phyloP scores from a whole-genome alignment of 495 filamentous ascomycete genomes.

The Tuber brumale region DNA sequence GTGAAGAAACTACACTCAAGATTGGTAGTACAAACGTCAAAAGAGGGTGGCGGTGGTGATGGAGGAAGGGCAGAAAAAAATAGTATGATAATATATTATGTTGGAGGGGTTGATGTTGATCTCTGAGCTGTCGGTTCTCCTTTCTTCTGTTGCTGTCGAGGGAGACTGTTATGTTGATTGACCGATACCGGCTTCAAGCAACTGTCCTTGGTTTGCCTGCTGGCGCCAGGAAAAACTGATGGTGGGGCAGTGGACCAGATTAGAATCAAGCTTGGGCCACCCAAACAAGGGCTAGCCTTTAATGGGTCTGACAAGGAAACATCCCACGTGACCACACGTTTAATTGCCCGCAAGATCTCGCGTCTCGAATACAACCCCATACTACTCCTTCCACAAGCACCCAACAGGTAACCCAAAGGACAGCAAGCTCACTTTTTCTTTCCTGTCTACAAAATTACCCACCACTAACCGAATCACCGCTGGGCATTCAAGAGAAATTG shows the following conservation, averaged over 20 bases:
- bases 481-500: background rate
- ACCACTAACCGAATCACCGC: background rate
- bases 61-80: background rate
- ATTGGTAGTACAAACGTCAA: background rate
- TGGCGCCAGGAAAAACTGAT: conserved; percentile 34
- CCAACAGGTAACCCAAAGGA: background rate
- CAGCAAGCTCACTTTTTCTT: background rate
- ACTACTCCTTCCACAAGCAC: background rate
- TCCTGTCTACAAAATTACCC: background rate
- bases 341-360: background rate
- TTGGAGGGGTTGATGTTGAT: background rate
- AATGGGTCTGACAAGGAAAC: background rate
- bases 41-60: background rate
- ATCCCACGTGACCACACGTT: background rate
- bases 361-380: background rate
- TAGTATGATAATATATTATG: background rate
- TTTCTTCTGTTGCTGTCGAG: background rate
- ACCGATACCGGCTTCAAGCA: background rate
- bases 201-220: conserved; percentile 6
- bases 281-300: background rate
- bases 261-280: conserved; percentile 29
- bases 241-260: conserved; percentile 32
- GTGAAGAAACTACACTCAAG: background rate
- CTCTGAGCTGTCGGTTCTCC: background rate
- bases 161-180: background rate